phyloP scores from a whole-genome alignment of 2,329 filamentous ascomycete genomes.

The Chaetomiaceae sp. region DNA sequence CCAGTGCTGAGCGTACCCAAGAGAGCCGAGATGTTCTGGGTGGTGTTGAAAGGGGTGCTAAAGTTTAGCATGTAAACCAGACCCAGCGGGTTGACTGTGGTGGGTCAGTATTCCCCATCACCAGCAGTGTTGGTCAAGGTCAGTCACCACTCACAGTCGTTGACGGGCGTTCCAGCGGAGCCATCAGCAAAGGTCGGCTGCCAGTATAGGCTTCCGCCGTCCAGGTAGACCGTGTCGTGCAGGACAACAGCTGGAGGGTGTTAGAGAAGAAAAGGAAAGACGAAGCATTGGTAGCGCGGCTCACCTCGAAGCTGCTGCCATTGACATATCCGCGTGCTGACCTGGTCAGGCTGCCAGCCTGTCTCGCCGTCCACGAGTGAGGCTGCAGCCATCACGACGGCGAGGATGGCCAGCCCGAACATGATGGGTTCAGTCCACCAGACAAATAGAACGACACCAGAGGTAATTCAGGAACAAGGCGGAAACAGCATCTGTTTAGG shows the following conservation, averaged over 20 bases:
- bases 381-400: slow-evolving; percentile 28
- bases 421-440: slow-evolving; percentile 25
- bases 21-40: slow-evolving; percentile 48
- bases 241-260: slow-evolving; percentile 47
- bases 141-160: slow-evolving; percentile 41
- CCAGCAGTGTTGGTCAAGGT: too few species aligned
- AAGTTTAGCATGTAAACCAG: slow-evolving; percentile 56
- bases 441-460: neutral
- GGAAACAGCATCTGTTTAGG: slow-evolving; percentile 2
- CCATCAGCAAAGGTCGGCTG: slow-evolving; percentile 45
- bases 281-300: neutral
- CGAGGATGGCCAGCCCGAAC: slow-evolving; percentile 28
- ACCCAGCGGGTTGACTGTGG: slow-evolving; percentile 47
- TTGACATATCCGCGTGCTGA: slow-evolving; percentile 55
- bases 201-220: slow-evolving; percentile 58
- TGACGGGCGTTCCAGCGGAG: slow-evolving; percentile 22
- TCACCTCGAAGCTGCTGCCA: slow-evolving; percentile 48
- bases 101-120: neutral
- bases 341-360: slow-evolving; percentile 47
- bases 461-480: neutral
- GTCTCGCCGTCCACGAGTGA: slow-evolving; percentile 36
- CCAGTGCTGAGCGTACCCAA: slow-evolving; percentile 46
- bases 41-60: slow-evolving; percentile 49
- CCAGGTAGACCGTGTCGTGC: slow-evolving; percentile 59
- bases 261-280: slow-evolving; percentile 4